phyloP scores from a whole-genome alignment of 768 basidiomycete species.

The Xanthoconium stramineum region DNA sequence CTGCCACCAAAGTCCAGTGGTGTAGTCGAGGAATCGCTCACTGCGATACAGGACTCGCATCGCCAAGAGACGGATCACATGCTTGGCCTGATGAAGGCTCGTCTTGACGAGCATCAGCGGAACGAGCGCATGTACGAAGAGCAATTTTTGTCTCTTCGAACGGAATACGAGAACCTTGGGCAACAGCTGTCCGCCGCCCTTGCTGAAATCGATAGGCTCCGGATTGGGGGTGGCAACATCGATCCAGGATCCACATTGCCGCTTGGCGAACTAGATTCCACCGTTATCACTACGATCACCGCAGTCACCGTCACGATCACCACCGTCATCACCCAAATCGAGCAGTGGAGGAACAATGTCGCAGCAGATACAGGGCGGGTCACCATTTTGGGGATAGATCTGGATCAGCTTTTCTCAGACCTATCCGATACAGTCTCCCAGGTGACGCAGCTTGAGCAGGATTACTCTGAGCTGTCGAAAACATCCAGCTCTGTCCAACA shows the following conservation, averaged over 20 bases:
- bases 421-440: slow-evolving; percentile 1
- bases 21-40: not conserved
- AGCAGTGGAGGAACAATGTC: not conserved
- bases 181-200: not conserved
- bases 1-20: not conserved
- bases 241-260: not conserved
- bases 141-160: not conserved
- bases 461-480: not conserved
- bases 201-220: not conserved
- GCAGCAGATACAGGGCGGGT: not conserved
- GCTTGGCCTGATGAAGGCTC: not conserved
- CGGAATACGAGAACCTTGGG: not conserved
- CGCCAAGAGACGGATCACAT: slow-evolving; percentile 4
- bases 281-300: not conserved
- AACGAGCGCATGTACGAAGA: not conserved
- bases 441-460: not conserved
- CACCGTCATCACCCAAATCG: not conserved
- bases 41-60: not conserved
- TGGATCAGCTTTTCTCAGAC: slow-evolving; percentile 3
- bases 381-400: slow-evolving; percentile 4
- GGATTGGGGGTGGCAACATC: not conserved
- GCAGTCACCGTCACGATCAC: slow-evolving; percentile 1
- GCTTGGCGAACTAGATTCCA: not conserved
- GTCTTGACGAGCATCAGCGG: not conserved
- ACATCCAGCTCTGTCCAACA: not conserved